Percentiles rank a stretch among this genome's conserved stretches.
phyloP scores from a whole-genome alignment of 345 rosid genomes.

The Linum trigynum region DNA sequence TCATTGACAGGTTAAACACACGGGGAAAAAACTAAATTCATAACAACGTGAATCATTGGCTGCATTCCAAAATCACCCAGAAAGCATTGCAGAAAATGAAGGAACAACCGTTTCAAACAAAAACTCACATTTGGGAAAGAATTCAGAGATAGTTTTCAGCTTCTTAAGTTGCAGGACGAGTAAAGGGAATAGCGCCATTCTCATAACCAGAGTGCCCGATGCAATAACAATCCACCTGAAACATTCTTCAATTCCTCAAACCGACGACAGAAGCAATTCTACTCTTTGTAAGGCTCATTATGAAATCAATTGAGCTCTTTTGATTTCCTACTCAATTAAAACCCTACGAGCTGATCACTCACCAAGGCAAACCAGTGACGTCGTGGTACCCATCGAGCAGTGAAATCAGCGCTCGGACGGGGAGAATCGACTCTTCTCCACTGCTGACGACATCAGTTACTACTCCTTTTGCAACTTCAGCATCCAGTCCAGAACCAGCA shows the following conservation, averaged over 20 bases:
- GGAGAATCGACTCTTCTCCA: conserved; percentile 30
- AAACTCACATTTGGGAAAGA: conserved; percentile 61
- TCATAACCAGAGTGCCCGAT: conserved; percentile 63
- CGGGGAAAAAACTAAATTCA: background rate
- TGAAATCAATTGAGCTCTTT: background rate
- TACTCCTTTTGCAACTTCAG: conserved; percentile 15
- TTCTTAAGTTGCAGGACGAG: conserved; percentile 59
- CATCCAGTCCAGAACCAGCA: background rate
- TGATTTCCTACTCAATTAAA: too few relatives aligned
- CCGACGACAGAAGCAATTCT: background rate
- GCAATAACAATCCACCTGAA: conserved; percentile 80
- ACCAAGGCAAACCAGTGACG: conserved; percentile 83
- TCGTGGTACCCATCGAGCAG: conserved; percentile 67
- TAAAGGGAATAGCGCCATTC: conserved; percentile 51
- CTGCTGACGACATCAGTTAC: conserved; percentile 11
- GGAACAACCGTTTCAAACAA: background rate
- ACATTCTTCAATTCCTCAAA: conserved; percentile 21
- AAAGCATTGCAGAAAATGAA: background rate
- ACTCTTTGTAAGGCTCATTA: background rate
- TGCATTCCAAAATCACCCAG: background rate
- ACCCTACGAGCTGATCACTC: background rate
- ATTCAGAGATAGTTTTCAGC: conserved; percentile 40
- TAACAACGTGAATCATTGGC: background rate
- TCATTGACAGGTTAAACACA: background rate
- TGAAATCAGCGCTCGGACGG: conserved; percentile 40